phyloP scores from a whole-genome alignment of 164 flowering plant genomes.

The Vitis rupestris region DNA sequence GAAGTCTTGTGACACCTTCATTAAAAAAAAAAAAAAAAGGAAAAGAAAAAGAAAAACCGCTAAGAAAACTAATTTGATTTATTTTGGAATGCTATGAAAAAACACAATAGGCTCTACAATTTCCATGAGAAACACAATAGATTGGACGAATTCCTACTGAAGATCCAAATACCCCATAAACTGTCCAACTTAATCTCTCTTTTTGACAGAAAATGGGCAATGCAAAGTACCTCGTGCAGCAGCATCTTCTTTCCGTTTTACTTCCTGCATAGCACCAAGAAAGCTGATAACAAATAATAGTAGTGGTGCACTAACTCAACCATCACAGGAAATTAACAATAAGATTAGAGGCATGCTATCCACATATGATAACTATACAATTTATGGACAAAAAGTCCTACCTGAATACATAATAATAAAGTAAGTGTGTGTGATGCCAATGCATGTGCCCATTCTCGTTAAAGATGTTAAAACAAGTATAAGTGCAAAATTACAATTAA shows the following conservation, averaged over 20 bases:
- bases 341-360: no score
- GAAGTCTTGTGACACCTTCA: not conserved
- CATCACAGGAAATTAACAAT: not conserved
- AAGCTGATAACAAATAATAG: constrained; percentile 3
- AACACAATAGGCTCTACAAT: not conserved
- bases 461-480: no score
- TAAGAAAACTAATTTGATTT: not conserved
- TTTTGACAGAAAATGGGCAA: not conserved
- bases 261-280: constrained; percentile 47
- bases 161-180: not conserved
- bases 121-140: not conserved
- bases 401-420: no score
- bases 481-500: no score
- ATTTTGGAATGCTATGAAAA: not conserved
- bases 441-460: no score
- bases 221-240: constrained; percentile 70
- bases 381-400: no score
- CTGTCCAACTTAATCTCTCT: not conserved
- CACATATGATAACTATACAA: no score
- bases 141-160: not conserved
- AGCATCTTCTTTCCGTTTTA: constrained; percentile 92
- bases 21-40: not conserved
- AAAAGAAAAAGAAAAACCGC: not conserved
- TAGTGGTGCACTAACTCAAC: not conserved
- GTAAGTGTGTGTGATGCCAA: no score